Evolutionary conservation across 495 filamentous ascomycete species (phyloP).

Genomic region (Oleoguttula mirabilis): DNA sequence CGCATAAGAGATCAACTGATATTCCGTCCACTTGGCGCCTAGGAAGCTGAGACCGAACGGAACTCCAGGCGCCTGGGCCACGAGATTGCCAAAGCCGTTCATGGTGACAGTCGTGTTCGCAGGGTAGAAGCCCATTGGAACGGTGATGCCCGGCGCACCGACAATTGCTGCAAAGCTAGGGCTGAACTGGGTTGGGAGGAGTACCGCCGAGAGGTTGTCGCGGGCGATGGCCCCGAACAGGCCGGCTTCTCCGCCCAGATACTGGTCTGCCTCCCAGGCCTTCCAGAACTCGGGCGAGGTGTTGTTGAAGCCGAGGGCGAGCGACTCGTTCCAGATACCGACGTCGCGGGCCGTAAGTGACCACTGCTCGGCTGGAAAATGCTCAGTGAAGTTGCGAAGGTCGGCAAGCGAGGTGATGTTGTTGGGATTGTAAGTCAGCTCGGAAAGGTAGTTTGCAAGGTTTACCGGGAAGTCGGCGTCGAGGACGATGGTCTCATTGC

Average conservation of each 20-base stretch:
- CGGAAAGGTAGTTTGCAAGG: neutral
- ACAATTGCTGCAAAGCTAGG: conserved; percentile 22
- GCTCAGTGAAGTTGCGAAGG: conserved; percentile 28
- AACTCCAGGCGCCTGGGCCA: conserved; percentile 17
- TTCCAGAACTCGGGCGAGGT: conserved; percentile 5
- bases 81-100: neutral
- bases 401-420: neutral
- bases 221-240: conserved; percentile 63
- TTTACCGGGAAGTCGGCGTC: neutral
- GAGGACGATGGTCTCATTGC: neutral
- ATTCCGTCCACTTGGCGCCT: neutral
- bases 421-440: conserved; percentile 16
- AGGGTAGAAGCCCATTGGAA: conserved; percentile 34
- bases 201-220: conserved; percentile 58
- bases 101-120: conserved; percentile 16
- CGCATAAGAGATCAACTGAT: conserved; percentile 1
- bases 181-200: conserved; percentile 30
- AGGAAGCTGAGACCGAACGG: conserved; percentile 10
- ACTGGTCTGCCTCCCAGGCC: conserved; percentile 27
- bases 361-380: conserved; percentile 17
- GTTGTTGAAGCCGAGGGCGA: conserved; percentile 28
- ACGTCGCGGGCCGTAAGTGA: conserved; percentile 9
- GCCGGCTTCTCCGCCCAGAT: conserved; percentile 24
- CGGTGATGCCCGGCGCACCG: conserved; percentile 33
- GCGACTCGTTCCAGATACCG: conserved; percentile 27